Conservation (phyloP, 2,329 filamentous ascomycete species). For the Talaromyces islandicus region DNA sequence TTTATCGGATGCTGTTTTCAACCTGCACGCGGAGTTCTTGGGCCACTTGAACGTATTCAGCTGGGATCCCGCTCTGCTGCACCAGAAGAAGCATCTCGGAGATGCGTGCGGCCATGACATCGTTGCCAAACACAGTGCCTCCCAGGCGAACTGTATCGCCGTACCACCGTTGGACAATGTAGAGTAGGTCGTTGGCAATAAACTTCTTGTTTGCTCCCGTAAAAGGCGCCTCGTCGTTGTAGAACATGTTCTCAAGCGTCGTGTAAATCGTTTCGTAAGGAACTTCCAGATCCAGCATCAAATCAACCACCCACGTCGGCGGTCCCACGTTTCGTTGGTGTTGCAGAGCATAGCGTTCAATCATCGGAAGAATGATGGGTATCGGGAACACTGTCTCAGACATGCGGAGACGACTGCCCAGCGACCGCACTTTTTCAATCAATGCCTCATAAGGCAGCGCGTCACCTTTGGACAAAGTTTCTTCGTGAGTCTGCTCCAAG, state of each 20-base stretch:
- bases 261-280: conserved; percentile 56
- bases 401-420: conserved; percentile 51
- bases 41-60: conserved; percentile 31
- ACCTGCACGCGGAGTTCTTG: conserved; percentile 38
- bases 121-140: conserved; percentile 54
- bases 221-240: conserved; percentile 61
- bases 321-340: conserved; percentile 43
- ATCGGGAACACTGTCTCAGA: conserved; percentile 53
- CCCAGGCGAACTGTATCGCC: conserved; percentile 50
- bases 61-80: conserved; percentile 36
- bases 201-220: conserved; percentile 50
- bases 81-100: conserved; percentile 41
- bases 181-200: conserved; percentile 57
- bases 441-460: conserved; percentile 45
- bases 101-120: conserved; percentile 49
- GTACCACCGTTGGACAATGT: conserved; percentile 57
- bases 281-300: conserved; percentile 59
- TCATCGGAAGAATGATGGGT: conserved; percentile 48
- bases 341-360: conserved; percentile 50
- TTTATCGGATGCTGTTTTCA: conserved; percentile 32
- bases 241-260: conserved; percentile 61
- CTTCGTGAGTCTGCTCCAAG: conserved; percentile 63
- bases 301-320: conserved; percentile 57
- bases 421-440: conserved; percentile 49
- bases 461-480: conserved; percentile 40